These are phyloP conservation scores for Litsea cubeba DNA, from an alignment of 164 flowering plant species.

Conservation along the genomic window DNA sequence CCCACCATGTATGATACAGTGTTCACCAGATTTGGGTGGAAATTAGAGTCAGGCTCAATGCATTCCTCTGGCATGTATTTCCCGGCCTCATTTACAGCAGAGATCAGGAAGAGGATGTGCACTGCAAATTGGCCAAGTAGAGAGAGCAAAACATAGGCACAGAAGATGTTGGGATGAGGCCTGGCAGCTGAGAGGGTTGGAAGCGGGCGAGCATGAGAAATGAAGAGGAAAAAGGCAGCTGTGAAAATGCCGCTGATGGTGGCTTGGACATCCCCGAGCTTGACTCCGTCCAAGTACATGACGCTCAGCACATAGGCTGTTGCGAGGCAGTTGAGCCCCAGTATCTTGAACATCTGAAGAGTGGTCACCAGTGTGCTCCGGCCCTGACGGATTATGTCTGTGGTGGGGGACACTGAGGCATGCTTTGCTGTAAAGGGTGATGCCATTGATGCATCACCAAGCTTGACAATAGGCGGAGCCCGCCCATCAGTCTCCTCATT, in stretches of 20 bases:
- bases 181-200: conserved; percentile 75
- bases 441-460: conserved; percentile 99
- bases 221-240: conserved; percentile 93
- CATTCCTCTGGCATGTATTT: conserved; percentile 97
- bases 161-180: conserved; percentile 88
- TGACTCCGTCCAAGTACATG: conserved; percentile 91
- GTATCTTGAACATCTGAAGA: conserved; percentile 97
- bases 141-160: conserved; percentile 76
- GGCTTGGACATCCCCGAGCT: conserved; percentile 94
- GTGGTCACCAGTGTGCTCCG: conserved; percentile 96
- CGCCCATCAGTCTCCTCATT: conserved; percentile 89
- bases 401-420: conserved; percentile 88
- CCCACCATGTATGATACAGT: conserved; percentile 97
- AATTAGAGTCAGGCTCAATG: conserved; percentile 88
- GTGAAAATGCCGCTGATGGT: conserved; percentile 94
- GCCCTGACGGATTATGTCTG: conserved; percentile 94
- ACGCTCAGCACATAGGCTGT: conserved; percentile 97
- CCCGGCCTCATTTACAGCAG: conserved; percentile 82
- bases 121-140: conserved; percentile 84
- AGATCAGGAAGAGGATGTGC: conserved; percentile 71
- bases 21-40: conserved; percentile 90
- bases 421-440: conserved; percentile 98
- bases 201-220: conserved; percentile 91
- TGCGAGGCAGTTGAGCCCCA: conserved; percentile 95
- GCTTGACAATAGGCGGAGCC: conserved; percentile 74